Percentiles rank a stretch among this genome's conserved stretches.
Conservation (phyloP, 2,329 filamentous ascomycete species). For the Fusarium proliferatum region DNA sequence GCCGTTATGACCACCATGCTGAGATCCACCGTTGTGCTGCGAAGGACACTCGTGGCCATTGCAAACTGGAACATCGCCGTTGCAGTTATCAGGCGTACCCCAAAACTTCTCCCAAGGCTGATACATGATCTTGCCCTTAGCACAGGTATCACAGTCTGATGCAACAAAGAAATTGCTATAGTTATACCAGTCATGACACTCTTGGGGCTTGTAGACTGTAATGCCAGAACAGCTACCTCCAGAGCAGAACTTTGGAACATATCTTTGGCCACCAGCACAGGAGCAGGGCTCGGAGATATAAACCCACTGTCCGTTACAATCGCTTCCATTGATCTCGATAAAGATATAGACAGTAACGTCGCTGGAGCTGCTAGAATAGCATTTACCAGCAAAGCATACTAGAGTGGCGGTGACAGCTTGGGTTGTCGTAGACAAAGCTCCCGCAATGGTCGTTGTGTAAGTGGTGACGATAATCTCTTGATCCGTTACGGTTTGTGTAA, state of each 20-base stretch:
- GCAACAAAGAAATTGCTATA: constrained; percentile 25
- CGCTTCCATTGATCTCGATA: constrained; percentile 25
- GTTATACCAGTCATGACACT: constrained; percentile 16
- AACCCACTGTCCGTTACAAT: constrained; percentile 30
- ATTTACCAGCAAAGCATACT: constrained; percentile 28
- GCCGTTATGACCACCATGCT: background rate
- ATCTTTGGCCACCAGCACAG: constrained; percentile 29
- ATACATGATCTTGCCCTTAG: constrained; percentile 22
- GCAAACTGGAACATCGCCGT: background rate
- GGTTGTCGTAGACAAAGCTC: constrained; percentile 8
- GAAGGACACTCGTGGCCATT: constrained; percentile 1
- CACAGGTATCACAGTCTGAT: constrained; percentile 12
- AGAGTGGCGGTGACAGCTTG: constrained; percentile 28
- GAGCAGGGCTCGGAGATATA: constrained; percentile 28
- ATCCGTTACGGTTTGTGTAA: constrained; percentile 22
- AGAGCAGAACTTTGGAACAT: constrained; percentile 32
- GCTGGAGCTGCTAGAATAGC: constrained; percentile 4
- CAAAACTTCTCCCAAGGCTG: constrained; percentile 32
- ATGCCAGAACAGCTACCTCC: constrained; percentile 19
- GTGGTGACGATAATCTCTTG: constrained; percentile 26
- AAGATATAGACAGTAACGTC: constrained; percentile 27
- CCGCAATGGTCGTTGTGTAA: constrained; percentile 23
- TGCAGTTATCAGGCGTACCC: constrained; percentile 10
- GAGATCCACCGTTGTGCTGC: background rate
- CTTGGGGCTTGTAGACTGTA: constrained; percentile 37